phyloP scores from a whole-genome alignment of 306 rosid genomes.

The Mimosa bimucronata region DNA sequence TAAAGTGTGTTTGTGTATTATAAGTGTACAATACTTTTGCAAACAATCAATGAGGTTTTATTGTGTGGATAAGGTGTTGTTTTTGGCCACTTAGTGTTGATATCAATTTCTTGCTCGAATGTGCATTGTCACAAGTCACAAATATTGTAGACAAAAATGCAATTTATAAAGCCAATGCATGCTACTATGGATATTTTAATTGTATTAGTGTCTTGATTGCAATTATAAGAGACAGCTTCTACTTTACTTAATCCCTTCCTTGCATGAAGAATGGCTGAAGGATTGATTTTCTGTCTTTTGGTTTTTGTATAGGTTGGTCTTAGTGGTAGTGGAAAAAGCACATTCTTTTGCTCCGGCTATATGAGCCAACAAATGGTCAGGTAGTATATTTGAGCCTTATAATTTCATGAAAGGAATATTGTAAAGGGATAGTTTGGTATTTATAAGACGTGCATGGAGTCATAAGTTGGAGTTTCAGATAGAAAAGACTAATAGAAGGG shows the following conservation, averaged over 20 bases:
- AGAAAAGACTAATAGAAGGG: background rate
- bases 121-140: constrained; percentile 8
- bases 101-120: background rate
- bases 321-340: constrained; percentile 98
- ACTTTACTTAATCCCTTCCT: constrained; percentile 35
- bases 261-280: constrained; percentile 32
- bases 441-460: constrained; percentile 13
- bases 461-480: background rate
- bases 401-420: background rate
- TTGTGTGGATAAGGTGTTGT: background rate
- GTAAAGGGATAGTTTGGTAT: constrained; percentile 3
- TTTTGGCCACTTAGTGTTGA: background rate
- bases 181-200: constrained; percentile 14
- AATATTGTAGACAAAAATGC: background rate
- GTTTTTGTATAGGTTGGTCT: constrained; percentile 77
- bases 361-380: constrained; percentile 96
- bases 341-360: constrained; percentile 88
- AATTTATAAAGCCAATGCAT: constrained; percentile 16
- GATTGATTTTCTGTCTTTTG: constrained; percentile 34
- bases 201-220: too few relatives aligned
- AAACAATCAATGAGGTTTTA: background rate
- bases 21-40: background rate
- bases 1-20: constrained; percentile 6
- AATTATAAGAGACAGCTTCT: constrained; percentile 63
- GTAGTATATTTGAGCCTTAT: constrained; percentile 49